phyloP scores from a whole-genome alignment of 371 early-diverging fungal genomes.

The Saksenaea vasiformis region DNA sequence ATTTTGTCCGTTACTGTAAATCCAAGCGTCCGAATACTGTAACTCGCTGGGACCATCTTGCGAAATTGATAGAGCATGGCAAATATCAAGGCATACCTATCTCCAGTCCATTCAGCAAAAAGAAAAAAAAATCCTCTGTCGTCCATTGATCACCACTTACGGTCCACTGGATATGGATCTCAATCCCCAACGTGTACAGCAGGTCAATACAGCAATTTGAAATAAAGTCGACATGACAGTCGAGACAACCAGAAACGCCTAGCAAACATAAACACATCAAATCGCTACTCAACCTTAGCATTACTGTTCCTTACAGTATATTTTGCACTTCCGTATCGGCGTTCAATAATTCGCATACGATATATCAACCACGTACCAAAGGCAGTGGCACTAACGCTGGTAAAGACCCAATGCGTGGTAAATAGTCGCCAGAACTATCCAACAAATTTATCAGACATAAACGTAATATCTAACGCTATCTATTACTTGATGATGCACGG shows the following conservation, averaged over 20 bases:
- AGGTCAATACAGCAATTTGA: slow-evolving; percentile 11
- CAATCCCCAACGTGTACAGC: slow-evolving; percentile 21
- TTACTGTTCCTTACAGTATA: slow-evolving; percentile 48
- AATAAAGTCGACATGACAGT: background rate
- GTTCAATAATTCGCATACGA: slow-evolving; percentile 65
- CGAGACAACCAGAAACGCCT: background rate
- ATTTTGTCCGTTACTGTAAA: slow-evolving; percentile 57
- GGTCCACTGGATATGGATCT: slow-evolving; percentile 50
- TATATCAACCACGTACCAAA: slow-evolving; percentile 66
- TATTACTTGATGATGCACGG: slow-evolving; percentile 57
- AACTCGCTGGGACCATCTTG: slow-evolving; percentile 50
- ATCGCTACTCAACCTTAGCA: too few relatives aligned
- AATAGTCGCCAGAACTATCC: slow-evolving; percentile 58
- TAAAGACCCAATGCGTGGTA: slow-evolving; percentile 57
- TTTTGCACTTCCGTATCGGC: slow-evolving; percentile 69
- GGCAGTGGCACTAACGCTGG: slow-evolving; percentile 57
- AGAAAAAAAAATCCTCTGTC: background rate
- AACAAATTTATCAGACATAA: background rate
- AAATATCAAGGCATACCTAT: slow-evolving; percentile 56
- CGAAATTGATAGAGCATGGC: slow-evolving; percentile 60
- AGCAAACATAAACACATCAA: too few relatives aligned
- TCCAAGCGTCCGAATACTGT: slow-evolving; percentile 55
- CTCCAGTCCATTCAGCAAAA: background rate
- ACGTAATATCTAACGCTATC: background rate
- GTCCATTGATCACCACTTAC: slow-evolving; percentile 12